Evolutionary conservation across 768 basidiomycete species (phyloP).

Genomic region (Suillus decipiens): DNA sequence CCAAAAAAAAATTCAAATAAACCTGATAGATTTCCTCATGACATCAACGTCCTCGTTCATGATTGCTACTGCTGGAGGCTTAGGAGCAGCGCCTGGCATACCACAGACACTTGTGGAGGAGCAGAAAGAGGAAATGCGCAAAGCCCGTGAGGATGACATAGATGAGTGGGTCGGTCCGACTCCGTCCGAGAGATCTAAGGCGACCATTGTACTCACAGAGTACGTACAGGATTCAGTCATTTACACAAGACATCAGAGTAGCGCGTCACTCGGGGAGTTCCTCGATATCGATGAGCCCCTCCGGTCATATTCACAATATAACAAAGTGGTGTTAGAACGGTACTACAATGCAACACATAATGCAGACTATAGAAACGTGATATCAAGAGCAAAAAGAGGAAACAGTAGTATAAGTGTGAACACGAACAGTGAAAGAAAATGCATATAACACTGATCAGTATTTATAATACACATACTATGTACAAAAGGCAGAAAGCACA

Average conservation of each 20-base stretch:
- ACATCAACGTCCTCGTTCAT: constrained; percentile 86
- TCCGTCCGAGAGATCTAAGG: neutral
- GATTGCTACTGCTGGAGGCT: constrained; percentile 82
- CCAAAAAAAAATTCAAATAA: constrained; percentile 96
- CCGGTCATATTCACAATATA: constrained; percentile 2
- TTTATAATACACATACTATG: neutral
- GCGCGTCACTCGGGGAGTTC: neutral
- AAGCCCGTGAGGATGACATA: constrained; percentile 60
- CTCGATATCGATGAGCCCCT: neutral
- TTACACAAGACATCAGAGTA: neutral
- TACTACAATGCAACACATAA: constrained; percentile 6
- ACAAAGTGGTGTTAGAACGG: neutral
- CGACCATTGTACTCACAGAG: too few relatives aligned
- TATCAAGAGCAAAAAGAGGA: constrained; percentile 20
- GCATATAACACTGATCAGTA: constrained; percentile 1
- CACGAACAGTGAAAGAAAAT: neutral
- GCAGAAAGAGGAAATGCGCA: constrained; percentile 90
- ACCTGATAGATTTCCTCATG: constrained; percentile 89
- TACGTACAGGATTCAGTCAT: neutral
- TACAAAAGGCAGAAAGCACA: constrained; percentile 10
- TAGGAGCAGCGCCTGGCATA: constrained; percentile 76
- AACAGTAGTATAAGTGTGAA: constrained; percentile 6
- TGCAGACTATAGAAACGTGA: constrained; percentile 15
- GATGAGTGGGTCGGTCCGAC: constrained; percentile 47
- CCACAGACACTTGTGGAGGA: constrained; percentile 88